Percentiles rank a stretch among this genome's conserved stretches.
phyloP scores from a whole-genome alignment of 768 basidiomycete genomes.

The Paxillus ammoniavirescens region DNA sequence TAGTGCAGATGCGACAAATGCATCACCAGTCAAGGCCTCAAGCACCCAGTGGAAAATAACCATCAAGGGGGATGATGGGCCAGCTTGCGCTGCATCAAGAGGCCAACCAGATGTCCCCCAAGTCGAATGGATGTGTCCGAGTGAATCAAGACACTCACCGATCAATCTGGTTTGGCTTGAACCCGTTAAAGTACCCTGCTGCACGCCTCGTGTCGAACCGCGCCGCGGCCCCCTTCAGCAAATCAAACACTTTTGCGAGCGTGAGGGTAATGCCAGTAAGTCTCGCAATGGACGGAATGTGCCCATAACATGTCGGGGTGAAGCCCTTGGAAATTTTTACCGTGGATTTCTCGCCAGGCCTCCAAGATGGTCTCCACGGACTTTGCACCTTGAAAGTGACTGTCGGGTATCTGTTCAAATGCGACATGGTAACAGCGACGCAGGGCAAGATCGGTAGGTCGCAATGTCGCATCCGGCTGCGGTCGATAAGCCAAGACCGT shows the following conservation, averaged over 20 bases:
- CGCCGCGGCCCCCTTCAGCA: slow-evolving; percentile 7
- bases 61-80: background rate
- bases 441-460: background rate
- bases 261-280: slow-evolving; percentile 20
- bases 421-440: too few relatives aligned
- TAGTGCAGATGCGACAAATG: slow-evolving; percentile 19
- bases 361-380: slow-evolving; percentile 4
- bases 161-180: slow-evolving; percentile 14
- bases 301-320: slow-evolving; percentile 20
- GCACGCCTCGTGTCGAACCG: background rate
- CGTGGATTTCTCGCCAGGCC: slow-evolving; percentile 17
- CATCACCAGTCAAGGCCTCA: slow-evolving; percentile 3
- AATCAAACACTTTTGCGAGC: slow-evolving; percentile 7
- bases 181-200: background rate
- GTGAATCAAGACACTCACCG: slow-evolving; percentile 34
- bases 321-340: slow-evolving; percentile 27
- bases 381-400: slow-evolving; percentile 1
- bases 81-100: slow-evolving; percentile 1
- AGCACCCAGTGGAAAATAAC: slow-evolving; percentile 7
- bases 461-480: background rate
- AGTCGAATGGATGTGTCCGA: slow-evolving; percentile 21
- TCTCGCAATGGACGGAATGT: slow-evolving; percentile 18
- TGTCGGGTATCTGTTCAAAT: background rate
- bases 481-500: slow-evolving; percentile 12
- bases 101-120: slow-evolving; percentile 19